These are phyloP conservation scores for Amphicarpaea edgeworthii DNA, from an alignment of 306 rosid genomes.

Conservation along the genomic window DNA sequence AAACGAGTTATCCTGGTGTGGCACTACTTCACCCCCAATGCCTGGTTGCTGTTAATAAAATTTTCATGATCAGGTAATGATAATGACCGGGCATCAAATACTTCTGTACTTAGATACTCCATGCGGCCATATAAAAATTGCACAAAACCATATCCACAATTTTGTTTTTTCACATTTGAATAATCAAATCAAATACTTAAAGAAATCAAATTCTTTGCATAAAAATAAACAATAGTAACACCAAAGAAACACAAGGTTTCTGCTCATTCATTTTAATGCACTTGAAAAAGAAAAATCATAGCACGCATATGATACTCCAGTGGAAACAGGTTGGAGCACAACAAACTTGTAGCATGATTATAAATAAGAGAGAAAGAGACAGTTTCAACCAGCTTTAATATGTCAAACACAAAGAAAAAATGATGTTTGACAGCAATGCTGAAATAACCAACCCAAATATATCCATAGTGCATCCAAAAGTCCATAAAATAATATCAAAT, in stretches of 20 bases:
- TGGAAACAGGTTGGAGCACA: conserved; percentile 12
- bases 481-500: conserved; percentile 22
- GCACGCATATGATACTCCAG: neutral
- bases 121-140: neutral
- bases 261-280: conserved; percentile 18
- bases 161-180: neutral
- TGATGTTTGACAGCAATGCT: neutral
- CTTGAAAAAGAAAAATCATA: conserved; percentile 8
- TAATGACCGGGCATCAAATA: conserved; percentile 32
- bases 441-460: conserved; percentile 26
- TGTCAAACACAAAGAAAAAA: neutral
- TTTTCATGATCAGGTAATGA: conserved; percentile 14
- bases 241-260: conserved; percentile 1
- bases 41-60: conserved; percentile 87
- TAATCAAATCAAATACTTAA: neutral
- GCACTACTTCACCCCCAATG: conserved; percentile 98
- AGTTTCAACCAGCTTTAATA: conserved; percentile 12
- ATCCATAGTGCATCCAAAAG: neutral
- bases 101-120: neutral
- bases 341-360: conserved; percentile 29
- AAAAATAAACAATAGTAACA: conserved; percentile 12
- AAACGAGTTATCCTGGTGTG: conserved; percentile 97
- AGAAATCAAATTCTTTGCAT: neutral
- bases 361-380: neutral
- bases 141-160: neutral